Evolutionary conservation across 176 grass and related monocot genomes (phyloP).

Genomic region (Hyparrhenia diplandra): DNA sequence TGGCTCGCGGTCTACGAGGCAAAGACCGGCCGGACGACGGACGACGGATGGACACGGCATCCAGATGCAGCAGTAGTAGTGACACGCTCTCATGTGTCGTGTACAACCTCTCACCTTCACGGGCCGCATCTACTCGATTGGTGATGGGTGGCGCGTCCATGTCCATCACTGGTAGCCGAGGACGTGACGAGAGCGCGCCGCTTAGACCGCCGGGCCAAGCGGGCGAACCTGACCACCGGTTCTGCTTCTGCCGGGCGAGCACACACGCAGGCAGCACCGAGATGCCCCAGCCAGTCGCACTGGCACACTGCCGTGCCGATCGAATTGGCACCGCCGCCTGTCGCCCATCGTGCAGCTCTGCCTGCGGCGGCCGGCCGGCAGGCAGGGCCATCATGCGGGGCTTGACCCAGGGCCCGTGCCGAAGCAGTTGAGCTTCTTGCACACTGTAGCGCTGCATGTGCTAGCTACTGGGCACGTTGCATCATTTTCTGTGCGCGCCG

Average conservation of each 20-base stretch:
- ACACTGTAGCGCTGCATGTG: neutral
- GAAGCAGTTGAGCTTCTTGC: neutral
- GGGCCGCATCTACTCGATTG: neutral
- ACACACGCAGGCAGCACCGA: neutral
- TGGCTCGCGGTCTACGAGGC: conserved; percentile 3
- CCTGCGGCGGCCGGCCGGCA: too few relatives aligned
- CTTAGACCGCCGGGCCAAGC: neutral
- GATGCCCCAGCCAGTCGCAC: neutral
- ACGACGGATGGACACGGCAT: neutral
- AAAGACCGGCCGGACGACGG: neutral
- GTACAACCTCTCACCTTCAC: neutral
- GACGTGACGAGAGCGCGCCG: neutral
- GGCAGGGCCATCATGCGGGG: neutral
- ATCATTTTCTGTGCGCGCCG: neutral
- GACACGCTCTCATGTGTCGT: neutral
- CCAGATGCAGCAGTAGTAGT: neutral
- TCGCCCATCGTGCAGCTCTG: neutral
- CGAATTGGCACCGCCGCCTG: neutral
- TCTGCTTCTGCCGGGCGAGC: neutral
- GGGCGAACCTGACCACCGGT: neutral
- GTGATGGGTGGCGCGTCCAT: neutral
- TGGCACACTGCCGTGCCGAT: neutral
- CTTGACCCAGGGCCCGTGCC: neutral
- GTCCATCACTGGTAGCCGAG: neutral
- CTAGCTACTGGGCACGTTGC: neutral